Evolutionary conservation across 176 grass and related monocot genomes (phyloP), one percentile per base, ranked within the genome.

Genomic region (Oryza coarctata): DNA sequence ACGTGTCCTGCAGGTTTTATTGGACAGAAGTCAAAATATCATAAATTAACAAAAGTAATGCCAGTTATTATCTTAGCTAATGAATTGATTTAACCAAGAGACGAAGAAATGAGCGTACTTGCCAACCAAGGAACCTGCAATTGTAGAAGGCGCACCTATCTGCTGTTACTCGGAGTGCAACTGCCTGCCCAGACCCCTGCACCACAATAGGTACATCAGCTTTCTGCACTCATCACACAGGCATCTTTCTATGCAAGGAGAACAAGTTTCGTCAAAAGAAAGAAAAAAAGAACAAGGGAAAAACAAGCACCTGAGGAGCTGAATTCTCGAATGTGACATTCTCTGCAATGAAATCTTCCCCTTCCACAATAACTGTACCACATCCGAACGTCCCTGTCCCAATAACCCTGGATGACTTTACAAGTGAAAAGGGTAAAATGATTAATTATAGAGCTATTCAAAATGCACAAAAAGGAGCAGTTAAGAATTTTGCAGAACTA

Each of bases 251-350:
- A 11, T 30, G 3, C n/a, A 76, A 71, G 50, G 26, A 71, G 26
- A 57, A 81, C 73, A 86, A 25, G n/a, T 25, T 60, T 4, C 0
- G 2, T 60, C 6, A n/a, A 33, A n/a, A n/a, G n/a, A n/a, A 13
- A 60, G n/a, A 8, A 23, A 60, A 25, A 76, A 72, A 71, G n/a
- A 57, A 75, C 73, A 86, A 70, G 32, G 40, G 2, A 22, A 52
- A 43, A 78, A 81, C 12, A 34, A 67, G 35, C 71, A 96, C 97
- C 97, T 99, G 93, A 14, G 93, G 91, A 27, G 93, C 91, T 29
- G 89, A 87, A 68, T 99, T 99, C 93, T 99, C 93, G 66, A 99
- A 99, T 8, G 96, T 99, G 80, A 95, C 73, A 76, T 94, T 95
- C 93, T 99, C 97, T 55, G 93, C 97, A 28, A 99, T 92, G 78